phyloP scores from a whole-genome alignment of 2,329 filamentous ascomycete species.

The Aspergillus uvarum region DNA sequence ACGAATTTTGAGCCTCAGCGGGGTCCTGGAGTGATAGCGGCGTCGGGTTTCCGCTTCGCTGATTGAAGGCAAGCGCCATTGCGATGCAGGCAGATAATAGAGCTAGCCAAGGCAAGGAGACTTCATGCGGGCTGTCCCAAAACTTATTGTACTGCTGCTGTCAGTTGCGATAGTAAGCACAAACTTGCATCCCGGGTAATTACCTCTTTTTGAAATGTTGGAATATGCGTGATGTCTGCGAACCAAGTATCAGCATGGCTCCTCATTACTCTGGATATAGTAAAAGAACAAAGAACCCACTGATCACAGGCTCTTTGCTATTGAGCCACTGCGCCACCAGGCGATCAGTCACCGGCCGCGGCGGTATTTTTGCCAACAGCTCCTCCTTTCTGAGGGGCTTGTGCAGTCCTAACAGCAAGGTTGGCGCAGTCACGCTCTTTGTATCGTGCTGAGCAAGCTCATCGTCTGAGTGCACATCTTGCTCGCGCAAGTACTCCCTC shows the following conservation, averaged over 20 bases:
- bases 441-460: conserved; percentile 23
- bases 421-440: conserved; percentile 24
- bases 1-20: conserved; percentile 41
- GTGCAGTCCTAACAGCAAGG: conserved; percentile 30
- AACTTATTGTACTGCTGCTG: conserved; percentile 32
- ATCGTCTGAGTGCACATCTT: conserved; percentile 24
- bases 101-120: conserved; percentile 34
- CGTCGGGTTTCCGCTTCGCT: conserved; percentile 26
- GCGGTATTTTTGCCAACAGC: conserved; percentile 33
- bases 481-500: conserved; percentile 30
- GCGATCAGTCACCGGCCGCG: conserved; percentile 32
- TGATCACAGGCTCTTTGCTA: conserved; percentile 31
- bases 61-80: conserved; percentile 27
- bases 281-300: conserved; percentile 18
- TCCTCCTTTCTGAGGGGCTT: conserved; percentile 32
- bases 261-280: not conserved
- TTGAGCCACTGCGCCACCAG: conserved; percentile 37
- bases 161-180: not conserved
- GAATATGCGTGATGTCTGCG: conserved; percentile 30
- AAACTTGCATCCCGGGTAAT: not conserved
- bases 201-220: conserved; percentile 35
- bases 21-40: conserved; percentile 20
- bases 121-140: conserved; percentile 28
- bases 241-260: not conserved
- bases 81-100: conserved; percentile 31